Percentiles rank a stretch among this genome's conserved stretches.
These are phyloP conservation scores for Cercospora beticola DNA, from an alignment of 2,329 filamentous ascomycete species.

Conservation along the genomic window DNA sequence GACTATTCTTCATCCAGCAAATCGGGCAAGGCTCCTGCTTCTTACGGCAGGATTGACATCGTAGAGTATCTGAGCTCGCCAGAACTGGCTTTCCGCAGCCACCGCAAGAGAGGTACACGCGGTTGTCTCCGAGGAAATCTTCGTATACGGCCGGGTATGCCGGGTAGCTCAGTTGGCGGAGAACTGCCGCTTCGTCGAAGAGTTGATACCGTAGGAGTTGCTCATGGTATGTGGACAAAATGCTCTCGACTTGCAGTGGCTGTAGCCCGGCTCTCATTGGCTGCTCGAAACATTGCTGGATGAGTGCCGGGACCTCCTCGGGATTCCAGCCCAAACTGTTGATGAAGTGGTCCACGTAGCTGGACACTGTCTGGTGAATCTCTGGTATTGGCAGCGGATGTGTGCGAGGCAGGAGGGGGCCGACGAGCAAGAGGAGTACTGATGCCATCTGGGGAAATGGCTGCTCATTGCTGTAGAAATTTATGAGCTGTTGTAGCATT, in stretches of 20 bases:
- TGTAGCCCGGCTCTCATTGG: conserved; percentile 47
- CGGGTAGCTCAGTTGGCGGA: conserved; percentile 58
- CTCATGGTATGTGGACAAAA: conserved; percentile 58
- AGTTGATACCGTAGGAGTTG: conserved; percentile 51
- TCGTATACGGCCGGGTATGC: conserved; percentile 58
- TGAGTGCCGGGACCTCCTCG: conserved; percentile 39
- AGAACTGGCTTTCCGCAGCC: conserved; percentile 56
- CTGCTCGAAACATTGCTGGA: conserved; percentile 43
- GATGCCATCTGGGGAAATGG: conserved; percentile 51
- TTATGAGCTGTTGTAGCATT: conserved; percentile 44
- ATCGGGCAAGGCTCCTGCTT: conserved; percentile 46
- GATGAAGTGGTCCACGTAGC: conserved; percentile 45
- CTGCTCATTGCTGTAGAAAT: conserved; percentile 43
- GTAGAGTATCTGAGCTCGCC: conserved; percentile 50
- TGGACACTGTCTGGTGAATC: conserved; percentile 38
- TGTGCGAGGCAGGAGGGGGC: conserved; percentile 47
- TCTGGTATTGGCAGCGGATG: conserved; percentile 36
- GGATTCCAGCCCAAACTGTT: conserved; percentile 34
- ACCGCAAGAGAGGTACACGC: conserved; percentile 56
- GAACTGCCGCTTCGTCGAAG: conserved; percentile 54
- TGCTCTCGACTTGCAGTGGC: conserved; percentile 54
- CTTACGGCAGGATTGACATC: conserved; percentile 52
- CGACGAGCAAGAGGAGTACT: conserved; percentile 48
- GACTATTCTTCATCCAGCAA: conserved; percentile 47
- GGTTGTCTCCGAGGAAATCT: conserved; percentile 55